A percentile compares a stretch with the other conserved stretches of the same genome.
Evolutionary conservation across 2,329 filamentous ascomycete genomes (phyloP).

Genomic region (Torrubiellomyces zombiae): DNA sequence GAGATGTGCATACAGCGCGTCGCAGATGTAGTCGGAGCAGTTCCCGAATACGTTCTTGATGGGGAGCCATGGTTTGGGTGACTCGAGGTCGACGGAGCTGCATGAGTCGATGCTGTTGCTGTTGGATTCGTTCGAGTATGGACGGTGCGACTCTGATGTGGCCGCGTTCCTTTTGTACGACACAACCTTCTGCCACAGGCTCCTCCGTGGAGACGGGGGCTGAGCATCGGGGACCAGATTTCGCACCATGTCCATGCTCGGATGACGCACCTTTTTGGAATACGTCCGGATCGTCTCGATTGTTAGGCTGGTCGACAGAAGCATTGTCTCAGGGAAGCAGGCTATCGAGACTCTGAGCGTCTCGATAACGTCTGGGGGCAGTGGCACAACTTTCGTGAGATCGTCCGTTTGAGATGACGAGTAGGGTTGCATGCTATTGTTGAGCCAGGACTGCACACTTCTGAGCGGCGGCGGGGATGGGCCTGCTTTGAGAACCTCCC

Average conservation of each 20-base stretch:
- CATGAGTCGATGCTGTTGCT: conserved; percentile 5
- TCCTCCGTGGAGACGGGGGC: conserved; percentile 9
- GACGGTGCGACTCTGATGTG: conserved; percentile 1
- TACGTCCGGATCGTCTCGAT: conserved; percentile 41
- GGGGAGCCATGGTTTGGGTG: conserved; percentile 22
- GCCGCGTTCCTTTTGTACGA: conserved; percentile 11
- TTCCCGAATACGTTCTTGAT: conserved; percentile 35
- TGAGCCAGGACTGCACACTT: conserved; percentile 19
- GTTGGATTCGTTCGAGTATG: conserved; percentile 2
- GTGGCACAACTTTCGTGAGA: conserved; percentile 23
- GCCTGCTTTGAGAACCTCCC: too few relatives aligned
- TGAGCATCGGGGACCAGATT: conserved; percentile 7
- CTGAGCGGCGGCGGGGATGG: conserved; percentile 17
- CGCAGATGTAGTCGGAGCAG: conserved; percentile 37
- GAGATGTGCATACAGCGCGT: conserved; percentile 42
- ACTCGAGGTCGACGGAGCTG: conserved; percentile 5
- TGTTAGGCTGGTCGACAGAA: conserved; percentile 35
- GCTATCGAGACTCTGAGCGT: conserved; percentile 34
- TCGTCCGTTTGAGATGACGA: conserved; percentile 16
- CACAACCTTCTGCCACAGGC: conserved; percentile 20
- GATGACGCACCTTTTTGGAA: conserved; percentile 34
- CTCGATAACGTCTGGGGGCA: conserved; percentile 36
- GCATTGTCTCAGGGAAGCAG: conserved; percentile 43
- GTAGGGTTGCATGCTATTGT: conserved; percentile 14
- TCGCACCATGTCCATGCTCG: conserved; percentile 9